Percentiles rank a stretch among this genome's conserved stretches.
Conservation (phyloP, 2,329 filamentous ascomycete species). For the Diaporthe australafricana region DNA sequence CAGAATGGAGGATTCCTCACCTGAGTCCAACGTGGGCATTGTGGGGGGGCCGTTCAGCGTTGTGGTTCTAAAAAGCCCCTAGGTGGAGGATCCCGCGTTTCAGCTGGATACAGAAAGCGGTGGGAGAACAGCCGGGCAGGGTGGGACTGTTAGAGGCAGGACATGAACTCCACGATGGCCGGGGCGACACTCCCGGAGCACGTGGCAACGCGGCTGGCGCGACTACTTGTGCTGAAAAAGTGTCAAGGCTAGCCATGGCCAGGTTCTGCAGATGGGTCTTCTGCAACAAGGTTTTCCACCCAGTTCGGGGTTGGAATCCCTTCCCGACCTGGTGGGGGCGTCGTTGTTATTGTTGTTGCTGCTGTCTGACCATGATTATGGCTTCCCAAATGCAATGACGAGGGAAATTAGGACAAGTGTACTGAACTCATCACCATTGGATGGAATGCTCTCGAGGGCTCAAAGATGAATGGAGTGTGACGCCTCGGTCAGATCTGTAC, state of each 20-base stretch:
- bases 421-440: neutral
- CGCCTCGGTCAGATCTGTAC: neutral
- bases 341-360: neutral
- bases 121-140: neutral
- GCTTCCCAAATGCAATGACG: neutral
- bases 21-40: neutral
- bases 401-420: neutral
- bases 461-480: neutral
- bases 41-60: neutral
- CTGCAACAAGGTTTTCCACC: too few relatives aligned
- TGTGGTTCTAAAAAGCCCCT: neutral
- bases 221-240: neutral
- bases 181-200: constrained; percentile 7
- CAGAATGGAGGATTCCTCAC: neutral
- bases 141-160: neutral
- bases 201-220: constrained; percentile 21
- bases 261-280: neutral
- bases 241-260: constrained; percentile 2
- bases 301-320: neutral
- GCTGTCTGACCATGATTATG: neutral
- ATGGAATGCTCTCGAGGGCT: neutral
- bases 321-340: constrained; percentile 9
- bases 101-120: neutral
- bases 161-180: constrained; percentile 7
- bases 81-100: constrained; percentile 2